Evolutionary conservation across 2,329 filamentous ascomycete species (phyloP), one percentile per base, ranked within the genome.

Genomic region (Verticillium tricorpus): DNA sequence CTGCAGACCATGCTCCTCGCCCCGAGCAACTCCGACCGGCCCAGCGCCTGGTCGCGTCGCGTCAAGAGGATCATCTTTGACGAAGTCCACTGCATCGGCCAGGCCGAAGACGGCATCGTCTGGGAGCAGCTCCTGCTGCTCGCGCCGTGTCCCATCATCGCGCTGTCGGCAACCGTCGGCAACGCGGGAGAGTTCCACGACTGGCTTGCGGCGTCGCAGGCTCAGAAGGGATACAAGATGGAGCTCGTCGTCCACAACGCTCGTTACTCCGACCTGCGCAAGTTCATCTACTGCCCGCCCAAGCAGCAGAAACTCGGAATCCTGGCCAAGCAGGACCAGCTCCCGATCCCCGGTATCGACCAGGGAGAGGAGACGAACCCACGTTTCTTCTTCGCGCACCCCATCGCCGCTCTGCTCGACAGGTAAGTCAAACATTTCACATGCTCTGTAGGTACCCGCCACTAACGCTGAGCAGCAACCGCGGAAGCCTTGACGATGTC

Each of bases 1-100:
- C 77, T 94, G 2, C 90, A 93, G 67, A 92, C 91, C 60, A 91
- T 94, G 88, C 78, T 93, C 1, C 76, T 90, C 58, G 80, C 84
- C 0, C 86, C 89, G 0, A 77, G 79, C 0, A 90, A 92, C 66
- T 87, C 89, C 3, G 83, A 81, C 9, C 76, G 78, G 2, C 57
- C 66, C 1, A 76, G 68, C 32, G 73, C 80, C 0, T 94, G 90
- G 90, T 83, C 89, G 0, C 80, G 80, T 3, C 78, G 88, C 59
- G 82, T 93, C 15, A 90, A 86, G 67, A 82, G 89, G 57, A 92
- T 93, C 69, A 92, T 93, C 58, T 93, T 93, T 62, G 90, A 94
- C 69, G 90, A 94, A 74, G 87, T 93, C 2, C 90, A 94, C 71
- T 92, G 85, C 37, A 93, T 94, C 63, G 89, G 90, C 0, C 87